A percentile compares a stretch with the other conserved stretches of the same genome.
Conservation (phyloP, 306 rosid species). For the Carpinus viminea region DNA sequence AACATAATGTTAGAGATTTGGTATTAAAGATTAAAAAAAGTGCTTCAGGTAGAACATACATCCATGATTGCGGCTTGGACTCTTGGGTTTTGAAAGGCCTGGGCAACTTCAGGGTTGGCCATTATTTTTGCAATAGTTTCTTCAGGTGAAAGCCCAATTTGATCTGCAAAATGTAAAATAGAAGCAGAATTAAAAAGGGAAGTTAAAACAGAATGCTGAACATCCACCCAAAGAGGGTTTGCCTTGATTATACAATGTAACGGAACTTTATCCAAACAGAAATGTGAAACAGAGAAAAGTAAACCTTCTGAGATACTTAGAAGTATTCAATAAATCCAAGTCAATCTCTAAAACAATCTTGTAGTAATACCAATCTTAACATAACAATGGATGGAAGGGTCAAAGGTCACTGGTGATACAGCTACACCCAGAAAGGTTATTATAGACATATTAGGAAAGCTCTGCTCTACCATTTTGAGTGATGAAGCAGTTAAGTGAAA, state of each 20-base stretch:
- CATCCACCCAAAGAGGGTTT: background rate
- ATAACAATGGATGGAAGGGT: too few species aligned
- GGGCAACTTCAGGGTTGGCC: constrained; percentile 93
- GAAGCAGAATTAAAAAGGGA: constrained; percentile 4
- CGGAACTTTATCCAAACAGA: background rate
- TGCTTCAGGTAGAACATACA: constrained; percentile 52
- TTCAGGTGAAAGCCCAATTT: constrained; percentile 95
- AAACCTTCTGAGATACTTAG: background rate
- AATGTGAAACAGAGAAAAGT: background rate
- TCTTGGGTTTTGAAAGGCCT: constrained; percentile 98
- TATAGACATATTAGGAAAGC: background rate
- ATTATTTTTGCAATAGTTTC: constrained; percentile 92
- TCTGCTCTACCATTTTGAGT: background rate
- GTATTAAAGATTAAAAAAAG: constrained; percentile 2
- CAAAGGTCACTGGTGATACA: background rate
- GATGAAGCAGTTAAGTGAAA: background rate
- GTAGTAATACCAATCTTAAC: background rate
- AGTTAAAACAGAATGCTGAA: background rate
- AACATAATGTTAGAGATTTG: constrained; percentile 32
- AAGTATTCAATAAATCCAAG: background rate
- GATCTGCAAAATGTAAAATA: constrained; percentile 57
- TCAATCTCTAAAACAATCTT: background rate
- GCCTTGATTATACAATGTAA: background rate
- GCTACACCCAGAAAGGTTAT: background rate
- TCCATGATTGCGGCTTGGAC: constrained; percentile 99